Conservation (phyloP, 257 asterid genomes). For the Ilex aquifolium region DNA sequence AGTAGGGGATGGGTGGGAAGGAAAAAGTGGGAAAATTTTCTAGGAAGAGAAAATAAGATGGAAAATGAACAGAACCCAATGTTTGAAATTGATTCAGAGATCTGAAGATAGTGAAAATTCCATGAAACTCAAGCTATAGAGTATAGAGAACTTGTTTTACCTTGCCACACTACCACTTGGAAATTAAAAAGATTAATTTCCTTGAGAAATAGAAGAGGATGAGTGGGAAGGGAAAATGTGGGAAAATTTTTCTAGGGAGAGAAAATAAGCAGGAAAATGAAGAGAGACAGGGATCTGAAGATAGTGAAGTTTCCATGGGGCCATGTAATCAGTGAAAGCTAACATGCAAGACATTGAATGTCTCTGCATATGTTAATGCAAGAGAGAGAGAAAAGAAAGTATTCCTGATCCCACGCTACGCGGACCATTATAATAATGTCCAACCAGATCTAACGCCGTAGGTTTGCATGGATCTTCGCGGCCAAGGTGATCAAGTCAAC, state of each 20-base stretch:
- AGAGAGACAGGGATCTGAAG: background rate
- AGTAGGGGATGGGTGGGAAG: background rate
- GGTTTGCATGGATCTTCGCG: background rate
- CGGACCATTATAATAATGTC: slow-evolving; percentile 13
- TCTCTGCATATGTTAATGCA: slow-evolving; percentile 22
- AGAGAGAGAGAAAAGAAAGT: too few relatives aligned
- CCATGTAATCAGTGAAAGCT: background rate
- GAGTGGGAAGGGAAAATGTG: too few relatives aligned
- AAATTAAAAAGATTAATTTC: too few relatives aligned
- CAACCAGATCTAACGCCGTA: slow-evolving; percentile 11
- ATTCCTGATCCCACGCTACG: slow-evolving; percentile 29
- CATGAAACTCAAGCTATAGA: slow-evolving; percentile 17
- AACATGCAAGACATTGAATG: slow-evolving; percentile 20
- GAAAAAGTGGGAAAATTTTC: background rate
- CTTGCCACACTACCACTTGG: too few relatives aligned
- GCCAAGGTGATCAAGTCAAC: slow-evolving; percentile 25
- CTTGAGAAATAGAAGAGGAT: too few relatives aligned
- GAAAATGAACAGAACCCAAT: slow-evolving; percentile 26
- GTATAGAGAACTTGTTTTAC: too few relatives aligned
- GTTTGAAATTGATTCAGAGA: slow-evolving; percentile 27
- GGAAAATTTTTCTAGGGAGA: too few relatives aligned
- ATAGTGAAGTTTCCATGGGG: background rate
- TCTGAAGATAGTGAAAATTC: slow-evolving; percentile 24
- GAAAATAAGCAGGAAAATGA: too few relatives aligned
- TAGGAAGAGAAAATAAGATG: background rate